A percentile compares a stretch with the other conserved stretches of the same genome.
phyloP scores from a whole-genome alignment of 805 yeast species.

The Ogataea populi-albae region DNA sequence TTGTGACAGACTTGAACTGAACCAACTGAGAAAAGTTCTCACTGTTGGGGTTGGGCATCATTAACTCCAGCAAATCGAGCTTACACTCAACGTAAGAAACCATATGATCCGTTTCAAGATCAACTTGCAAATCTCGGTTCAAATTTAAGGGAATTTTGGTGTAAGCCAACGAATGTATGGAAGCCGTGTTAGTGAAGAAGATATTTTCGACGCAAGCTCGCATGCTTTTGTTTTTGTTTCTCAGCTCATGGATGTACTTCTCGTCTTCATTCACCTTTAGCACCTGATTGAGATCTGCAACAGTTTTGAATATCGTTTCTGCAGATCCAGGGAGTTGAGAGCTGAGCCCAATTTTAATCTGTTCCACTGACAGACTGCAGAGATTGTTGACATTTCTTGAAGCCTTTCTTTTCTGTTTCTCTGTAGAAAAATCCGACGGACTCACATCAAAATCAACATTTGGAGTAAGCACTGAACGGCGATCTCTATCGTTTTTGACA shows the following conservation, averaged over 20 bases:
- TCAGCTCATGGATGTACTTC: conserved; percentile 21
- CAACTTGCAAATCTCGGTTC: conserved; percentile 14
- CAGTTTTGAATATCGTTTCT: conserved; percentile 10
- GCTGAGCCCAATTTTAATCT: conserved; percentile 17
- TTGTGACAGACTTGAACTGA: conserved; percentile 27
- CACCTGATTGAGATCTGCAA: conserved; percentile 24
- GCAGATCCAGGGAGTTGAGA: conserved; percentile 3
- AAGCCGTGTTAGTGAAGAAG: conserved; percentile 9
- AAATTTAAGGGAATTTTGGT: conserved; percentile 25
- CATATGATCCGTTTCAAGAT: conserved; percentile 27
- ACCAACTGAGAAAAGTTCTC: conserved; percentile 28
- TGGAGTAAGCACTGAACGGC: conserved; percentile 7
- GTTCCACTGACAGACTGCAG: conserved; percentile 13
- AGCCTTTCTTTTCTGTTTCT: conserved; percentile 3
- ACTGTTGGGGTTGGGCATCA: conserved; percentile 11
- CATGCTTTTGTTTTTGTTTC: conserved; percentile 15
- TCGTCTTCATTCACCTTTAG: conserved; percentile 25
- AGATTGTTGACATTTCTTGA: conserved; percentile 5
- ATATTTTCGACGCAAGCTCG: conserved; percentile 26
- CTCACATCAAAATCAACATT: conserved; percentile 8
- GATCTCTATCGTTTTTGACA: conserved; percentile 10
- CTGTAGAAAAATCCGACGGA: conserved; percentile 7
- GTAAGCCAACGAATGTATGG: conserved; percentile 28
- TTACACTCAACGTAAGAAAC: conserved; percentile 27
- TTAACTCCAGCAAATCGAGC: conserved; percentile 21